Base-by-base conservation (phyloP, 164 flowering plant species). In the Houttuynia cordata region DNA sequence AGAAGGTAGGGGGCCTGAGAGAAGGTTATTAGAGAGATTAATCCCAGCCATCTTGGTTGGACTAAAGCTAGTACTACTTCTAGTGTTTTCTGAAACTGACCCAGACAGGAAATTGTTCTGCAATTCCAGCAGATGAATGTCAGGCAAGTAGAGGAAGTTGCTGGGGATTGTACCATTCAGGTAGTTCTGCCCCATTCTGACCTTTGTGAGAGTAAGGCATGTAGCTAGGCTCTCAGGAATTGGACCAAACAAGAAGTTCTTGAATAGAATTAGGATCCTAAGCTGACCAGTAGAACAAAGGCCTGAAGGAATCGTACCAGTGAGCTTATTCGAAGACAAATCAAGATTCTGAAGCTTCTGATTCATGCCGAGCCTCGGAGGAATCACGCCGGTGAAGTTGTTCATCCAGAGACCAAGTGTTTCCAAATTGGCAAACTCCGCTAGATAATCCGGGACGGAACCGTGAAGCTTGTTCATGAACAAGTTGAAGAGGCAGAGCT, bases 321-420 rank as follows among this genome's bases (percentile, higher is more conserved):
- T 94, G 75, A 94, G 95, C 80, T 87, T 91, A 66, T 91, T 91
- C 10, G 96, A 78, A 4, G 99, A 94, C 71, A 94, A 70, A 73
- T 94, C 99, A 12, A 94, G 77, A 21, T 54, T 8, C 40, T 77
- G 83, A 8, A 94, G 85, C 72, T 63, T 81, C 68, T 82, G 83
- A 64, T 79, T 85, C 51, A 61, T 63, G 61, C 99, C 99, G 4
- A 94, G 78, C 37, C 71, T 79, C 56, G 64, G 34, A 0, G 99
- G 99, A 18, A 94, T 85, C 18, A 59, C 64, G 6, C 96, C 96
- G 0, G 97, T 91, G 83, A 94, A 88, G 75, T 91, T 91, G 84
- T 94, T 94, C 88, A 57, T 77, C 91, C 95, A 94, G 8, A 94
- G 74, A 5, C 61, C 63, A 9, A 94, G 73, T 10, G 77, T 75